Percentiles rank a stretch among this genome's conserved stretches.
Conservation (phyloP, 1,284 basidiomycete genomes). For the Hemileia vastatrix region DNA sequence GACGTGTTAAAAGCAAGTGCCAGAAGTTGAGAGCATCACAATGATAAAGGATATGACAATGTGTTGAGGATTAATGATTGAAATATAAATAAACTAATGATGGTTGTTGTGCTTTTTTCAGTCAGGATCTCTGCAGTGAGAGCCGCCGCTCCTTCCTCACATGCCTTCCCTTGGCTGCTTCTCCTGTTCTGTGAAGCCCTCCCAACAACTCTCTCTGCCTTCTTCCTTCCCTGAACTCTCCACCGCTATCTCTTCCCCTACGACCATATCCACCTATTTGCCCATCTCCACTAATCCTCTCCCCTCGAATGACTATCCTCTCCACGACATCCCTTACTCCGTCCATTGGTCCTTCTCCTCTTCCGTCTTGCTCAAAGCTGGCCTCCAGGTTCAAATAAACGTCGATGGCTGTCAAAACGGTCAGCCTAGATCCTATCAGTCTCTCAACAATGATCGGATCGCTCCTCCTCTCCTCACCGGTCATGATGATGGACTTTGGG, state of each 20-base stretch:
- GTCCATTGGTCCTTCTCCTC: slow-evolving; percentile 18
- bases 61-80: too few species aligned
- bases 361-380: slow-evolving; percentile 1
- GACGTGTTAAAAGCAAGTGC: too few species aligned
- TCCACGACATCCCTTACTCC: slow-evolving; percentile 12
- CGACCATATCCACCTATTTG: slow-evolving; percentile 3
- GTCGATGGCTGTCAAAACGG: slow-evolving; percentile 23
- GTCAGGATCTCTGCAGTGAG: too few species aligned
- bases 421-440: slow-evolving; percentile 15
- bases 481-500: slow-evolving; percentile 19
- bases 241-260: background rate
- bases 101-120: too few species aligned
- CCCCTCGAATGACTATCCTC: background rate
- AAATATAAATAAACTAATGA: too few species aligned
- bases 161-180: slow-evolving; percentile 12
- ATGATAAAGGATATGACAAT: too few species aligned
- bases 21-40: too few species aligned
- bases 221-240: slow-evolving; percentile 1
- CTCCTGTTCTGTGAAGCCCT: slow-evolving; percentile 4
- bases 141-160: too few species aligned
- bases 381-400: slow-evolving; percentile 19
- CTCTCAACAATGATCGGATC: slow-evolving; percentile 4
- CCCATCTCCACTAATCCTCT: slow-evolving; percentile 3
- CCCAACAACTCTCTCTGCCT: background rate
- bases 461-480: slow-evolving; percentile 4